Conservation (phyloP, 257 asterid genomes). For the Fraxinus cuspidata region DNA sequence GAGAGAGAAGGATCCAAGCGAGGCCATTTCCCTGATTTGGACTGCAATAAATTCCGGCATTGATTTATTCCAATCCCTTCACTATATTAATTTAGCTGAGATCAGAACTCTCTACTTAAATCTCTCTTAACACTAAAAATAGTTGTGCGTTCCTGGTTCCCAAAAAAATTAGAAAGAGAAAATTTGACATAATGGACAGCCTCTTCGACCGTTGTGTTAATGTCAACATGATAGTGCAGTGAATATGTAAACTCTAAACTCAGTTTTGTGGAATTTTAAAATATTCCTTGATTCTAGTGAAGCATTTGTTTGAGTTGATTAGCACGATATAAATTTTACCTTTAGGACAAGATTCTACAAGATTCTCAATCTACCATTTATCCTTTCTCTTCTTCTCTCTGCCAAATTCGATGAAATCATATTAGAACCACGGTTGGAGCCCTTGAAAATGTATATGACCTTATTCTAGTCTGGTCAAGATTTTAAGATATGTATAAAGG, state of each 20-base stretch:
- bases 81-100: too few species aligned
- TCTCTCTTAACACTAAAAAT: too few species aligned
- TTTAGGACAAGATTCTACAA: slow-evolving; percentile 87
- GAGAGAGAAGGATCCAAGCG: slow-evolving; percentile 65
- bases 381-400: slow-evolving; percentile 83
- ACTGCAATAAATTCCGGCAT: slow-evolving; percentile 83
- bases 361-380: slow-evolving; percentile 83
- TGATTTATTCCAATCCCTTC: too few species aligned
- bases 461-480: background rate
- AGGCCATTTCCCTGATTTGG: slow-evolving; percentile 90
- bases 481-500: slow-evolving; percentile 48
- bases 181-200: slow-evolving; percentile 86
- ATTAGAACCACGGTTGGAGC: background rate
- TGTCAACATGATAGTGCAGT: slow-evolving; percentile 52
- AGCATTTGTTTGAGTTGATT: background rate
- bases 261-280: background rate
- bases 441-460: background rate
- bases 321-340: slow-evolving; percentile 28
- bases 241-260: background rate
- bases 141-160: too few species aligned
- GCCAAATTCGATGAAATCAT: slow-evolving; percentile 28
- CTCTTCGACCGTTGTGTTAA: slow-evolving; percentile 96
- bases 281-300: too few species aligned
- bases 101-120: too few species aligned
- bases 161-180: background rate